Base-by-base conservation (phyloP, 2,329 filamentous ascomycete genomes). In the Ascochyta pisi region DNA sequence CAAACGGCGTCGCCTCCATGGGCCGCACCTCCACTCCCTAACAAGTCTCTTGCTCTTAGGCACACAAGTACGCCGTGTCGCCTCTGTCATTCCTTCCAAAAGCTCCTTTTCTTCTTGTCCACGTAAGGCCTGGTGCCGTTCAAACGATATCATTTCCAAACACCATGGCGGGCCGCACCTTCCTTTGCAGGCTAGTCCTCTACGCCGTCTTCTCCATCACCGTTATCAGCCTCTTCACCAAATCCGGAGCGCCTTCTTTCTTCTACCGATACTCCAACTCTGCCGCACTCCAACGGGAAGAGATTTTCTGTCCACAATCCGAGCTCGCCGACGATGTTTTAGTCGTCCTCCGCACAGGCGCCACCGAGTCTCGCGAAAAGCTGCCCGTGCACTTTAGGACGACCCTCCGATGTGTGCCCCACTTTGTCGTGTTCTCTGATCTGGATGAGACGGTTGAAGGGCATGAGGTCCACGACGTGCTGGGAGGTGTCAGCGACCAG, bases 341-440 rank as follows among this genome's bases (percentile, higher is more conserved):
- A 24, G 79, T 87, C 5, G 76, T 86, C n/a, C 76, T 87, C 60
- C 83, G 84, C 58, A 87, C 85, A 1, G 85, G 85, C 38, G 83
- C 84, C 15, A 86, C 83, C 15, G 84, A 87, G 69, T 79, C 83
- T 16, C 77, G 77, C 41, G 79, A 83, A 45, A 86, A 86, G 66
- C 75, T 87, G 10, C 84, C 84, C 3, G 75, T 82, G 13, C 84
- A 86, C 69, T 80, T 86, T 62, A 71, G 78, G 53, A 86, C 84
- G 0, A 85, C 83, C 0, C 74, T 87, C 37, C 77, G 78, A 66
- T 87, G 84, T 69, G 78, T 84, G 54, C 81, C 82, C 38, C 71
- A 86, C 69, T 83, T 81, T 54, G 76, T 82, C 33, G 78, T 88
- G 54, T 83, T 84, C 68, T 86, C 84, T 38, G 85, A 87, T 66